These are phyloP conservation scores for Anthoceros angustus DNA, from an alignment of 225 moss, liverwort and hornwort species.

Conservation along the genomic window DNA sequence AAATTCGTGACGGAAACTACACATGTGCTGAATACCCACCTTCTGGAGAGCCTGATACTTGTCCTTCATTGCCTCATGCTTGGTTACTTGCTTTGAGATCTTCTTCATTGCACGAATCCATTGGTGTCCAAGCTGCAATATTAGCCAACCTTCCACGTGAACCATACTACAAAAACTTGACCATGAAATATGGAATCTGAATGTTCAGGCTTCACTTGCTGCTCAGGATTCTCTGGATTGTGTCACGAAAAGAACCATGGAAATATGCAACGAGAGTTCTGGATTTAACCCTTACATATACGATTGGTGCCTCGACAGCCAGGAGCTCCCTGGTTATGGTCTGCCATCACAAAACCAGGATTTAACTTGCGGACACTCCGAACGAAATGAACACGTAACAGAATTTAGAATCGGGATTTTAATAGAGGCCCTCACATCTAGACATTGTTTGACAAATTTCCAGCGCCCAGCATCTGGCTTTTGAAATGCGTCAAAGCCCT, in stretches of 20 bases:
- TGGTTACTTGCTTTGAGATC: neutral
- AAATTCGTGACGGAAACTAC: neutral
- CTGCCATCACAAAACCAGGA: neutral
- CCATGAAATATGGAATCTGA: no score
- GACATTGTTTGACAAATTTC: neutral
- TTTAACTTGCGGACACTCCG: neutral
- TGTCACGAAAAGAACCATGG: no score
- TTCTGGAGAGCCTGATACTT: neutral
- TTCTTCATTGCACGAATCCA: conserved; percentile 6
- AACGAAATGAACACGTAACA: neutral
- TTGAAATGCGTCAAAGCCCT: neutral
- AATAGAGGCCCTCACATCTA: neutral
- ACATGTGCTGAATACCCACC: neutral
- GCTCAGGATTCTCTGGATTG: no score
- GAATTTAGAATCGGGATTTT: neutral
- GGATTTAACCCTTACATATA: neutral
- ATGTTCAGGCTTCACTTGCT: no score
- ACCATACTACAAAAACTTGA: neutral
- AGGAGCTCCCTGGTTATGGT: neutral
- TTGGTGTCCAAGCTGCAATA: conserved; percentile 3
- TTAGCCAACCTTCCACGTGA: neutral
- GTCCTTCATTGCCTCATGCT: neutral
- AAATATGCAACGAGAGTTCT: neutral
- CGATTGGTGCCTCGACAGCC: conserved; percentile 2
- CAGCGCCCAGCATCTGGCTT: neutral